These are phyloP conservation scores for Fragosphaeria purpurea DNA, from an alignment of 2,329 filamentous ascomycete species.

Conservation along the genomic window DNA sequence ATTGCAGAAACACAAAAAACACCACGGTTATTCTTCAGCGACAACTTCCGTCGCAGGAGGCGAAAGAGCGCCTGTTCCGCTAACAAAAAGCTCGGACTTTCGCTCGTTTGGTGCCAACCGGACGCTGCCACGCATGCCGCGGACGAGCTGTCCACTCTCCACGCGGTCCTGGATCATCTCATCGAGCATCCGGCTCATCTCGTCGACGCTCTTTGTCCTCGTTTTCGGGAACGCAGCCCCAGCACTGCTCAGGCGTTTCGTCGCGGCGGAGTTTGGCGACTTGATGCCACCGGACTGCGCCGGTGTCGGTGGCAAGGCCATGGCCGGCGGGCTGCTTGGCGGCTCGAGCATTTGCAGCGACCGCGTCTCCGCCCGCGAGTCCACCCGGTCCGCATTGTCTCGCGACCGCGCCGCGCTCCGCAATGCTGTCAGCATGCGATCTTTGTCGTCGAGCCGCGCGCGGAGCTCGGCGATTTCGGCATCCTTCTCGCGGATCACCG, in stretches of 20 bases:
- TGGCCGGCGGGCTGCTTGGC: constrained; percentile 17
- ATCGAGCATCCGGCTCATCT: constrained; percentile 87
- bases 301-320: constrained; percentile 14
- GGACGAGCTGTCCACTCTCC: constrained; percentile 61
- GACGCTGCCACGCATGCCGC: constrained; percentile 57
- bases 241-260: constrained; percentile 6
- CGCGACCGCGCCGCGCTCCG: constrained; percentile 77
- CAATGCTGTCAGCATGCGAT: constrained; percentile 81
- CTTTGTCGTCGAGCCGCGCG: constrained; percentile 84
- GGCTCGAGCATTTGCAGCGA: constrained; percentile 23
- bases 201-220: constrained; percentile 65
- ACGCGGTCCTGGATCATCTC: constrained; percentile 92
- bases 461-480: constrained; percentile 86
- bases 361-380: constrained; percentile 16
- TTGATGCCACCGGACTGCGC: not conserved
- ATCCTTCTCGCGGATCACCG: constrained; percentile 77
- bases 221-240: constrained; percentile 27
- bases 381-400: constrained; percentile 59
- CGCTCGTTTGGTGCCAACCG: constrained; percentile 39
- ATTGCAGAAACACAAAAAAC: constrained; percentile 6
- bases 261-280: constrained; percentile 1
- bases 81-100: constrained; percentile 21
- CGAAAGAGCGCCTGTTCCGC: constrained; percentile 8
- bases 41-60: constrained; percentile 18
- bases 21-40: constrained; percentile 14